Evolutionary conservation across 257 asterid genomes (phyloP).

Genomic region (Scutellaria baicalensis): DNA sequence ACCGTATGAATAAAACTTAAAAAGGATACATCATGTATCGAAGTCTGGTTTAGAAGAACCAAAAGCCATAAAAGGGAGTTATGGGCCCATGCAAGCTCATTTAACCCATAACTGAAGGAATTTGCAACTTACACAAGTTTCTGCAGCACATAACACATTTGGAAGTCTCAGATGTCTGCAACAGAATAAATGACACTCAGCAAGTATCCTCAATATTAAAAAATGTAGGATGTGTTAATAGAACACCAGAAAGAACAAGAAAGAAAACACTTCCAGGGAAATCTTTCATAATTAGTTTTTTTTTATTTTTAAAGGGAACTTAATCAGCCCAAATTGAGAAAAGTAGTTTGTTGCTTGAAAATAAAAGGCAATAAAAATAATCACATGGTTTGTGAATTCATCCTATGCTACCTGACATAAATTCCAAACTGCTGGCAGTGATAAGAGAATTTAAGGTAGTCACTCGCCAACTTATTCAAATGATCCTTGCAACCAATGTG

Average conservation of each 20-base stretch:
- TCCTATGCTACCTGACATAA: conserved; percentile 55
- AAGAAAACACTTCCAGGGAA: neutral
- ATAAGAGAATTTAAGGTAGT: conserved; percentile 51
- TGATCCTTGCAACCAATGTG: conserved; percentile 39
- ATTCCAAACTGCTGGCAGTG: conserved; percentile 76
- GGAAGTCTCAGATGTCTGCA: conserved; percentile 78
- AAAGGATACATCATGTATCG: neutral
- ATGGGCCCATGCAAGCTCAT: conserved; percentile 2
- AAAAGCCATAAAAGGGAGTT: neutral
- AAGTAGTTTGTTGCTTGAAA: neutral
- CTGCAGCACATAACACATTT: conserved; percentile 62
- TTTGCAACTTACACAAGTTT: conserved; percentile 73
- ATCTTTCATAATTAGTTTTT: neutral
- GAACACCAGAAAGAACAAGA: conserved; percentile 5
- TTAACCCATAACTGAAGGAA: conserved; percentile 1
- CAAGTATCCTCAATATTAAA: conserved; percentile 2
- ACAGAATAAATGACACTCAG: conserved; percentile 17
- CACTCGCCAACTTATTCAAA: conserved; percentile 13
- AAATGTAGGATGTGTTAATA: neutral
- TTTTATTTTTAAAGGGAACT: too few species aligned
- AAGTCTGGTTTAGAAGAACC: neutral
- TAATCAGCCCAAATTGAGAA: neutral
- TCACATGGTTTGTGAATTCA: conserved; percentile 7
- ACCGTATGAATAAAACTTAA: neutral
- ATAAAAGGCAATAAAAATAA: neutral